A percentile compares a stretch with the other conserved stretches of the same genome.
Conservation (phyloP, 2,329 filamentous ascomycete genomes). For the Aspergillus luchuensis region DNA sequence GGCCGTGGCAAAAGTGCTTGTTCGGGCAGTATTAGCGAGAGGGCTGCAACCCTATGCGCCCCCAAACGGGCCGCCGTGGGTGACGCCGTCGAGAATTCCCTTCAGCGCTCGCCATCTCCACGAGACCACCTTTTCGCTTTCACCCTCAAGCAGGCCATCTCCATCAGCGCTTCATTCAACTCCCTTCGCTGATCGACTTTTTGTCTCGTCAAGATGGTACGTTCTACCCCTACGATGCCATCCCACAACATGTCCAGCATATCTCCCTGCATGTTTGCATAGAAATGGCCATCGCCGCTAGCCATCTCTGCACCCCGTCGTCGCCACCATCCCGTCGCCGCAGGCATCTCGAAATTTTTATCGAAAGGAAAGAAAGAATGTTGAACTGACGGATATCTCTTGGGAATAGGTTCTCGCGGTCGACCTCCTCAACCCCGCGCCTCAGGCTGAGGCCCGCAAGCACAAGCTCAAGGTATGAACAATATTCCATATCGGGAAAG, state of each 20-base stretch:
- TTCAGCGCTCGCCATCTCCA: conserved; percentile 39
- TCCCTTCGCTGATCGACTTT: conserved; percentile 45
- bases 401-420: conserved; percentile 90
- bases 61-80: conserved; percentile 31
- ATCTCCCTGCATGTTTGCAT: not conserved
- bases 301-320: conserved; percentile 18
- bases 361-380: not conserved
- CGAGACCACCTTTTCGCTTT: conserved; percentile 38
- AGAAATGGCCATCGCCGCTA: not conserved
- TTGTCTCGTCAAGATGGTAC: conserved; percentile 48
- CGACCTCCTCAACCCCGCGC: conserved; percentile 98
- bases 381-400: conserved; percentile 23
- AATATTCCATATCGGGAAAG: conserved; percentile 9
- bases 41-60: conserved; percentile 40
- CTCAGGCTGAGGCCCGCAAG: conserved; percentile 98
- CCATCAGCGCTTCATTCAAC: conserved; percentile 44
- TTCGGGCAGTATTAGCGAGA: conserved; percentile 42
- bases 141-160: conserved; percentile 43
- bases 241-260: not conserved
- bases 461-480: conserved; percentile 98
- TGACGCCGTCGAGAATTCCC: conserved; percentile 34
- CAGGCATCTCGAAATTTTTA: conserved; percentile 9
- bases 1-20: conserved; percentile 11
- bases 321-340: conserved; percentile 17
- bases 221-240: conserved; percentile 23